Evolutionary conservation across 768 basidiomycete species (phyloP).

Genomic region (Clitopilus passeckerianus): DNA sequence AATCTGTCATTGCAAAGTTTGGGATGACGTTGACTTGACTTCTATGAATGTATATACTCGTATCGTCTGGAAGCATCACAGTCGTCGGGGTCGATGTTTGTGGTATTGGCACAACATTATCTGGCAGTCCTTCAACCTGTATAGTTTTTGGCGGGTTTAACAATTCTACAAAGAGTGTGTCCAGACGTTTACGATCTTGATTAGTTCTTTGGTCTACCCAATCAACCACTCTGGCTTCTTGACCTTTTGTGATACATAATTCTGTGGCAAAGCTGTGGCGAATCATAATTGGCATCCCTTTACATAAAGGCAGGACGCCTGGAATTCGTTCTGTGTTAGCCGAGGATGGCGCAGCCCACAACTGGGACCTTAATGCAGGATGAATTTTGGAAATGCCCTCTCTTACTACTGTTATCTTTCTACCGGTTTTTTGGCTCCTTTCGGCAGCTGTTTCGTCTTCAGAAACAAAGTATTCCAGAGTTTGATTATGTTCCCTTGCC

Average conservation of each 20-base stretch:
- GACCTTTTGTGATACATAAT: slow-evolving; percentile 28
- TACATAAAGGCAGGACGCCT: slow-evolving; percentile 9
- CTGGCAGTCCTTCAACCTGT: slow-evolving; percentile 8
- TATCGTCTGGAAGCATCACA: slow-evolving; percentile 8
- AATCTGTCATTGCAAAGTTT: slow-evolving; percentile 23
- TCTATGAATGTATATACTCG: slow-evolving; percentile 3
- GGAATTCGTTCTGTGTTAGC: not conserved
- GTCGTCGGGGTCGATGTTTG: not conserved
- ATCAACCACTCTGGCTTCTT: slow-evolving; percentile 23
- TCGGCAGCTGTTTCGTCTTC: slow-evolving; percentile 8
- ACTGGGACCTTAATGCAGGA: too few relatives aligned
- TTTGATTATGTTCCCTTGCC: slow-evolving; percentile 18
- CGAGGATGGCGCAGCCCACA: not conserved
- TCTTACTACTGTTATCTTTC: too few relatives aligned
- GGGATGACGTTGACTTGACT: slow-evolving; percentile 14
- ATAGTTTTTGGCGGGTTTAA: slow-evolving; percentile 5
- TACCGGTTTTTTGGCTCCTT: not conserved
- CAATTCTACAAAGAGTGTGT: slow-evolving; percentile 10
- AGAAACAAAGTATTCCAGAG: slow-evolving; percentile 21
- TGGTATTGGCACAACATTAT: slow-evolving; percentile 13
- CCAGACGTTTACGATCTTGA: slow-evolving; percentile 12
- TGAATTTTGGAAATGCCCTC: too few relatives aligned
- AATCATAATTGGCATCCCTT: slow-evolving; percentile 29
- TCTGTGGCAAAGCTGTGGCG: slow-evolving; percentile 25
- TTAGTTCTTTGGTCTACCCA: slow-evolving; percentile 18